phyloP scores from a whole-genome alignment of 148 eudicot species.

The Dianthus caryophyllus region DNA sequence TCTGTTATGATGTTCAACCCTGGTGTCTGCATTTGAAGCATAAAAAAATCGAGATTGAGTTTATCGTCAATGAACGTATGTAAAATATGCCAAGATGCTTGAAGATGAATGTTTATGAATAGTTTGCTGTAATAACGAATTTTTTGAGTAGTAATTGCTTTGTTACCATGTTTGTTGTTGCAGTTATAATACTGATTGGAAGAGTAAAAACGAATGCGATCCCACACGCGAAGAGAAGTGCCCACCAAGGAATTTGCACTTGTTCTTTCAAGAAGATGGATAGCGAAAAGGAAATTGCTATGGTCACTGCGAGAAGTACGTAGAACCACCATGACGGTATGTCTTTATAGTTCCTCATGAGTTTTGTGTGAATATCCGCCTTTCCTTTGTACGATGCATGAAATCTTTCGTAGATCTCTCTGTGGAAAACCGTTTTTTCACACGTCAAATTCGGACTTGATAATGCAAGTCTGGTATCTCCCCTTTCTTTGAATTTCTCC shows the following conservation, averaged over 20 bases:
- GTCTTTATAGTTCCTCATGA: constrained; percentile 80
- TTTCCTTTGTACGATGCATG: constrained; percentile 71
- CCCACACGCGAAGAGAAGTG: constrained; percentile 73
- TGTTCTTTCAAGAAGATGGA: constrained; percentile 65
- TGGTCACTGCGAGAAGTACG: constrained; percentile 51
- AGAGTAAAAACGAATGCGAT: constrained; percentile 87
- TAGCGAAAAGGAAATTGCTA: constrained; percentile 51
- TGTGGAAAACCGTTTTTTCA: constrained; percentile 23
- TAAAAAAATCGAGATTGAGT: neutral
- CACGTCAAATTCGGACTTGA: constrained; percentile 4
- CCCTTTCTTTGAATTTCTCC: too few relatives aligned
- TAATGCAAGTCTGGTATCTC: neutral
- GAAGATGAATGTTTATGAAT: neutral
- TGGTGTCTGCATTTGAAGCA: constrained; percentile 70
- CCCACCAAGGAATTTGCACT: constrained; percentile 99
- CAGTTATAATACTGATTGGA: constrained; percentile 94
- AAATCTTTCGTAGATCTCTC: constrained; percentile 72
- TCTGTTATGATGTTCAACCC: constrained; percentile 94
- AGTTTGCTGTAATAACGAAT: neutral
- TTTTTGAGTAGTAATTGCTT: neutral
- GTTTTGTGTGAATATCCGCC: constrained; percentile 79
- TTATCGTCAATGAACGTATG: neutral
- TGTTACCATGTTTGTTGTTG: constrained; percentile 90
- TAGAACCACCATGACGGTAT: constrained; percentile 98
- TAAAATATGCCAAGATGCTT: neutral